Conservation (phyloP, 345 rosid species). For the Acer yangbiense region DNA sequence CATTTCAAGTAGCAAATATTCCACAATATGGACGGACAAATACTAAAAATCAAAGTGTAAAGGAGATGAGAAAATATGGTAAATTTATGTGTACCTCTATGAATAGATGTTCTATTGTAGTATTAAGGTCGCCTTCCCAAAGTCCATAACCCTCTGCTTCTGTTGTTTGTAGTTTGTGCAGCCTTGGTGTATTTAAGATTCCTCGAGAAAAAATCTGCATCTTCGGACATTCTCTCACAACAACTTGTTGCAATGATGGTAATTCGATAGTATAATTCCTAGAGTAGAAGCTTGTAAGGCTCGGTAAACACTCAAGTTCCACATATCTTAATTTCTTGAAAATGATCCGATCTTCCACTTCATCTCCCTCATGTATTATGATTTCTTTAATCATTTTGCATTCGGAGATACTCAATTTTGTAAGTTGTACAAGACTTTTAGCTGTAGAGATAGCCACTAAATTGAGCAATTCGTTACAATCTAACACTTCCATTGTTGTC, state of each 20-base stretch:
- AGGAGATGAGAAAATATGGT: neutral
- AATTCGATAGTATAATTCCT: neutral
- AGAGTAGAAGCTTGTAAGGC: slow-evolving; percentile 3
- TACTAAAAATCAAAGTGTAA: no score
- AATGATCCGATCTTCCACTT: slow-evolving; percentile 3
- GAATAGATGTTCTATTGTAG: neutral
- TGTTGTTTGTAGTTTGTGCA: neutral
- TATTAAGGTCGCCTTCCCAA: neutral
- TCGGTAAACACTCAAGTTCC: slow-evolving; percentile 16
- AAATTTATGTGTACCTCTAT: neutral
- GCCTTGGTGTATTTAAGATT: neutral
- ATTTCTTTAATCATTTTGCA: slow-evolving; percentile 25
- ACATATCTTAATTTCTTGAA: slow-evolving; percentile 19
- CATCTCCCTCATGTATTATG: slow-evolving; percentile 9
- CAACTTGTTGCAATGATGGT: neutral
- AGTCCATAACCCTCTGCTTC: neutral
- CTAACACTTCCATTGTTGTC: slow-evolving; percentile 5
- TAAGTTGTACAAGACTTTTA: slow-evolving; percentile 18
- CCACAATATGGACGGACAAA: neutral
- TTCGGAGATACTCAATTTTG: slow-evolving; percentile 11
- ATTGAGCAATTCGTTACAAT: slow-evolving; percentile 16
- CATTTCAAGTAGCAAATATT: neutral
- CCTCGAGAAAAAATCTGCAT: neutral
- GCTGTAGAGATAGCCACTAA: slow-evolving; percentile 22
- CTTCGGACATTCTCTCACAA: neutral